phyloP scores from a whole-genome alignment of 768 basidiomycete genomes.

The Atractiella rhizophila region DNA sequence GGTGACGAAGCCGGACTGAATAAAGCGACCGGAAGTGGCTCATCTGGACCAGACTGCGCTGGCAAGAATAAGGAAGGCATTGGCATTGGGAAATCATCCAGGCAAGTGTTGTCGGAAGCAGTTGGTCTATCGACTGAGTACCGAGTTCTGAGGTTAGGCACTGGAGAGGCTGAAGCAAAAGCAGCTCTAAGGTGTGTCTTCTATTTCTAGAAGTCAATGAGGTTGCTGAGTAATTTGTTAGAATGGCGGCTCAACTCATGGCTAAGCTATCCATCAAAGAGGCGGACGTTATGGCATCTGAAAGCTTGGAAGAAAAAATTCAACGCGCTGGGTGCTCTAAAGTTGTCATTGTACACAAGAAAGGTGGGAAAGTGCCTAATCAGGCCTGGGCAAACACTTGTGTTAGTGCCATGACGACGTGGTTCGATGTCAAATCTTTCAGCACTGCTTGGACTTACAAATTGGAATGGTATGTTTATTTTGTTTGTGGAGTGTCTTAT shows the following conservation, averaged over 20 bases:
- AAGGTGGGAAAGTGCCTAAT: not conserved
- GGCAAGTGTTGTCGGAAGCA: too few relatives aligned
- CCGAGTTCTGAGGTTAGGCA: too few relatives aligned
- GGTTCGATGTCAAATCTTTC: slow-evolving; percentile 19
- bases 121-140: too few relatives aligned
- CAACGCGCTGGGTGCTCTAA: slow-evolving; percentile 8
- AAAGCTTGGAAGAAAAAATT: slow-evolving; percentile 16
- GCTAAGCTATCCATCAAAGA: slow-evolving; percentile 11
- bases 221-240: not conserved
- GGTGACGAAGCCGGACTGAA: not conserved
- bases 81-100: not conserved
- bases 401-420: slow-evolving; percentile 13
- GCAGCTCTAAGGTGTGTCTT: not conserved
- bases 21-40: too few relatives aligned
- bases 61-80: not conserved
- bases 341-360: not conserved
- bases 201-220: not conserved
- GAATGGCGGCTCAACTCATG: not conserved
- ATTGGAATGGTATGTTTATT: slow-evolving; percentile 3
- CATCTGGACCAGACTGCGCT: not conserved
- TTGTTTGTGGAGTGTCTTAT: too few relatives aligned
- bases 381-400: slow-evolving; percentile 10
- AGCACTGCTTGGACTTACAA: slow-evolving; percentile 5
- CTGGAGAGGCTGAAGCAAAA: not conserved
- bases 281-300: slow-evolving; percentile 18